Evolutionary conservation across 2,329 filamentous ascomycete genomes (phyloP), one percentile per base, ranked within the genome.

Genomic region (Paracoccidioides brasiliensis): DNA sequence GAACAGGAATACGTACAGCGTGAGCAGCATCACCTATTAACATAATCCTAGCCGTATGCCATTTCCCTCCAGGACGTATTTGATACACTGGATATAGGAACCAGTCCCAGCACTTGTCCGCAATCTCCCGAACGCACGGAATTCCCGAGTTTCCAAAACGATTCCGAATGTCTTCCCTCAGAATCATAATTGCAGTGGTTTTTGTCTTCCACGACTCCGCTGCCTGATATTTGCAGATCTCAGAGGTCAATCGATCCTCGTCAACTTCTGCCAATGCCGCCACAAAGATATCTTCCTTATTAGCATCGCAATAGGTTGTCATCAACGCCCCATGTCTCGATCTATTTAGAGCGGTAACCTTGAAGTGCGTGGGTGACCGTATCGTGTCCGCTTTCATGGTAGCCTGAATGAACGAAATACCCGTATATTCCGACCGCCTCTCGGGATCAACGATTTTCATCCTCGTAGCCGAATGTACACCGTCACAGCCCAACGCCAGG

Each of bases 11-110:
- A 66, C 71, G 52, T 67, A 74, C 73, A 40, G 73, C 74, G 58
- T 76, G 74, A 4, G 73, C 74, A 32, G 74, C 73, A 64, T 77
- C 74, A 4, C 74, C 74, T 3, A 76, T 59, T 4, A 76, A 59
- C 28, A 76, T 64, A 3, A 69, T 68, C 4, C 71, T 65, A n/a
- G 70, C 67, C 5, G 66, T 68, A 44, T 59, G 66, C 73, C 73
- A 76, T 28, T 62, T 65, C 5, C 70, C 71, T 7, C 67, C 65
- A 0, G 68, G 66, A 1, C 61, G 66, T 2, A 76, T 64, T 44
- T 70, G 66, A 56, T 73, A 74, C 0, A 76, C 71, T 0, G 74
- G 74, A 57, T 74, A 76, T n/a, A 76, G 59, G 58, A 68, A 69
- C 69, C 72, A 73, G 15, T 70, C 69, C 4, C 64, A 62, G 22